Base-by-base conservation (phyloP, 148 eudicot species). In the Spergularia bocconei region DNA sequence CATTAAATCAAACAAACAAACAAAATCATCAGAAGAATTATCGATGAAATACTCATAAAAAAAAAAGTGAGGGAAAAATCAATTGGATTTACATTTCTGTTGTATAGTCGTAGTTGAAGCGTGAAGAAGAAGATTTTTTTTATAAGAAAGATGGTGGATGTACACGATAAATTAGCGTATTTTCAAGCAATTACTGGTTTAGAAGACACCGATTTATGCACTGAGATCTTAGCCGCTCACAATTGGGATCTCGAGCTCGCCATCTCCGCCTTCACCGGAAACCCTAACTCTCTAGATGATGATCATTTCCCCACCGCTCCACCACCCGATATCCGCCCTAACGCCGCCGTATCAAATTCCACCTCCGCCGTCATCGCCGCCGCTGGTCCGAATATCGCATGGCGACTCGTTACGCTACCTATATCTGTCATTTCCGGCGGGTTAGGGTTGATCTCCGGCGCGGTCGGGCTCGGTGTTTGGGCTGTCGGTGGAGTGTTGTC, bases 221-320 rank as follows among this genome's bases (percentile, higher is more conserved):
- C 88, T 4, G 97, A 95, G 74, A 95, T 95, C 75, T 93, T 95
- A 75, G 76, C 91, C 57, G 97, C 98, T 17, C 93, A 92, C 74
- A 83, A 81, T 64, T 95, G 98, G 98, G 93, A 95, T 88, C 97
- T 95, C 60, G 96, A 95, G 61, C 87, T 47, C 14, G 98, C 98
- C 29, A 77, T 95, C 79, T 78, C 97, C n/a, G 16, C 87, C 39
- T 86, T 95, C 80, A 94, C 94, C 54, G 72, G 79, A 25, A 51
- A 80, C 47, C 74, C 71, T 62, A 65, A 82, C 67, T 12, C 74
- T 13, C 78, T 53, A 29, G 74, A 3, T 57, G 71, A 62, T n/a
- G 71, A 62, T n/a, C 67, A 11, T 52, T 65, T 48, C 36, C 21
- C 51, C 76, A 71, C 21, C 78, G 62, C 63, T 73, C 75, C 50